Conservation (phyloP, 306 rosid genomes). For the Aeschynomene evenia region DNA sequence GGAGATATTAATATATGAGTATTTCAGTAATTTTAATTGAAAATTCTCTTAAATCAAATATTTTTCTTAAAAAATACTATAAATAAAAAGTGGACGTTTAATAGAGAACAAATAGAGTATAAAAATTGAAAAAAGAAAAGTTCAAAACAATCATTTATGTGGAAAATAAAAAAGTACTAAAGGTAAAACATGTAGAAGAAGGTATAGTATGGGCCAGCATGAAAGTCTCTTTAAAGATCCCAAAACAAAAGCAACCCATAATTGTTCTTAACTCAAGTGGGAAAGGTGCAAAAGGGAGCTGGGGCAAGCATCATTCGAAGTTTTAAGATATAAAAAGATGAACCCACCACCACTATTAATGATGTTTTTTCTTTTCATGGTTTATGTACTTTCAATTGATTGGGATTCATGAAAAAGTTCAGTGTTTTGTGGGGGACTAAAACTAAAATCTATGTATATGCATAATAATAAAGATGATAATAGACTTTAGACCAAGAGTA, state of each 20-base stretch:
- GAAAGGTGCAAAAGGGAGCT: constrained; percentile 16
- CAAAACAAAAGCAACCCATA: constrained; percentile 33
- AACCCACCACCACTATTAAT: constrained; percentile 42
- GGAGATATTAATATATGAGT: no score
- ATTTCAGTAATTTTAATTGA: no score
- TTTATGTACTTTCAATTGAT: constrained; percentile 11
- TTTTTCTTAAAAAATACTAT: no score
- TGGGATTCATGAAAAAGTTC: constrained; percentile 36
- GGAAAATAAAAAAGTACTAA: no score
- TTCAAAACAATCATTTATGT: no score
- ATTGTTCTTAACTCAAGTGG: constrained; percentile 20
- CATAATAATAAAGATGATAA: constrained; percentile 47
- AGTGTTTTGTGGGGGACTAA: constrained; percentile 42
- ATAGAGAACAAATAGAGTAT: no score
- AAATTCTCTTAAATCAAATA: no score
- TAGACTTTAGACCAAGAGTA: constrained; percentile 32
- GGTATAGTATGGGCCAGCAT: constrained; percentile 48
- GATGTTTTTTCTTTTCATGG: not conserved
- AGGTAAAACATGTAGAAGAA: constrained; percentile 35
- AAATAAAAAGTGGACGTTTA: no score
- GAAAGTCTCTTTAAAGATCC: constrained; percentile 31
- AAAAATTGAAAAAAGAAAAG: no score
- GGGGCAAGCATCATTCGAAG: constrained; percentile 53
- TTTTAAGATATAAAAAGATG: constrained; percentile 56
- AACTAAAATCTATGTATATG: constrained; percentile 28